Evolutionary conservation across 768 basidiomycete species (phyloP).

Genomic region (Auriculariales sp.): DNA sequence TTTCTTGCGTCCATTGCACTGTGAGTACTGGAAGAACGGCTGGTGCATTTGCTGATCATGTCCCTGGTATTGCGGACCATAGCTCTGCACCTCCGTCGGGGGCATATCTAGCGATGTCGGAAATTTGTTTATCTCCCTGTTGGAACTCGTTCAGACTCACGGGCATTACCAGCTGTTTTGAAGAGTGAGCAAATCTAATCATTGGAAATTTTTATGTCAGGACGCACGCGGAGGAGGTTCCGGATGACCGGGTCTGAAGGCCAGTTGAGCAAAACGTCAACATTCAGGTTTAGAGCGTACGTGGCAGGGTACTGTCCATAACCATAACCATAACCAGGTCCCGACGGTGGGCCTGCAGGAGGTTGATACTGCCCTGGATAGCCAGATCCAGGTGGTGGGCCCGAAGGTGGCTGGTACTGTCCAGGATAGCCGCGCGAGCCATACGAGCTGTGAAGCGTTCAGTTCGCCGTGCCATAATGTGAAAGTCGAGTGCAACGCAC

Average conservation of each 20-base stretch:
- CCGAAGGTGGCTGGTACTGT: not conserved
- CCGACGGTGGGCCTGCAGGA: too few species aligned
- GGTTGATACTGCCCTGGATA: too few species aligned
- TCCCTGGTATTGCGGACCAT: constrained; percentile 42
- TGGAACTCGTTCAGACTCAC: too few species aligned
- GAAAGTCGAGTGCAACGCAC: too few species aligned
- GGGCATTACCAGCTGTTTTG: too few species aligned
- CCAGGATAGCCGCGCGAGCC: not conserved
- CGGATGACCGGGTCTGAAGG: not conserved
- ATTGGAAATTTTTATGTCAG: too few species aligned
- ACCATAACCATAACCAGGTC: too few species aligned
- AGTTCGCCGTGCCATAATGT: too few species aligned
- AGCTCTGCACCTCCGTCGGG: constrained; percentile 42
- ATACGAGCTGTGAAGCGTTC: too few species aligned
- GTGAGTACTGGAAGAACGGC: constrained; percentile 73
- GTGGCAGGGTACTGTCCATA: not conserved
- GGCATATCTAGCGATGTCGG: constrained; percentile 20
- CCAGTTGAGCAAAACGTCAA: not conserved
- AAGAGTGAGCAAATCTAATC: too few species aligned
- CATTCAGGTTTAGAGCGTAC: too few species aligned
- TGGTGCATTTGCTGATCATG: constrained; percentile 32
- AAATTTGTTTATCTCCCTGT: too few species aligned
- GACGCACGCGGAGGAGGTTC: not conserved
- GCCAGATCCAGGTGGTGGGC: not conserved
- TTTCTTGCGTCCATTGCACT: constrained; percentile 78